Percentiles rank a stretch among this genome's conserved stretches.
Evolutionary conservation across 2,329 filamentous ascomycete species (phyloP).

Genomic region (Sarocladium oryzae): DNA sequence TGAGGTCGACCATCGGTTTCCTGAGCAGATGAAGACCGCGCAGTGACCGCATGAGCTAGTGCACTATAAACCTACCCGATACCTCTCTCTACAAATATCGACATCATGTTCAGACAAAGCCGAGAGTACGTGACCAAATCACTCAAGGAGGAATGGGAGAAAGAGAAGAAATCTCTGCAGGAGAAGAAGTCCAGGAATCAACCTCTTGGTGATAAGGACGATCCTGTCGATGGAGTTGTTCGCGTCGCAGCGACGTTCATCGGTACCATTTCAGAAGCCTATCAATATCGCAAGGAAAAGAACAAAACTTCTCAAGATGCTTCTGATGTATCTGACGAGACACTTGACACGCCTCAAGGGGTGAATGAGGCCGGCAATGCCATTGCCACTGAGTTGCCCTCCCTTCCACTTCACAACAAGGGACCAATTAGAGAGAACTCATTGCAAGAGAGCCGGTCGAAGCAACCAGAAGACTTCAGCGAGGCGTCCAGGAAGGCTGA

Average conservation of each 20-base stretch:
- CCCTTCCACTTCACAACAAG: background rate
- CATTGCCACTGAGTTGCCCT: background rate
- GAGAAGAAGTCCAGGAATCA: background rate
- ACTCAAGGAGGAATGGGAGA: conserved; percentile 1
- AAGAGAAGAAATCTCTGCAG: background rate
- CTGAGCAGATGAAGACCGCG: too few species aligned
- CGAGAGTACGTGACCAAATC: background rate
- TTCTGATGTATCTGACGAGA: too few species aligned
- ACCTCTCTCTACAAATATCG: background rate
- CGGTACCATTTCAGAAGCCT: conserved; percentile 5
- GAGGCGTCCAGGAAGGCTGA: background rate
- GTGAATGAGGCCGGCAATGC: background rate
- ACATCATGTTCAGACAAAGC: background rate
- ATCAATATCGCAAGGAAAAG: conserved; percentile 6
- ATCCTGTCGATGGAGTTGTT: conserved; percentile 8
- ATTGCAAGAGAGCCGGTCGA: background rate
- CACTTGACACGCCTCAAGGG: background rate
- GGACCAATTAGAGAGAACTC: background rate
- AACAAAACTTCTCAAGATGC: background rate
- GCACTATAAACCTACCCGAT: too few species aligned
- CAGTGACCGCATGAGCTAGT: too few species aligned
- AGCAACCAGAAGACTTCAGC: background rate
- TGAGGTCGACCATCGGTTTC: too few species aligned
- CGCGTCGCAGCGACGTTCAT: background rate
- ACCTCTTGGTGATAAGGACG: conserved; percentile 4